Conservation (phyloP, 2,329 filamentous ascomycete genomes). For the Penicillium griseofulvum region DNA sequence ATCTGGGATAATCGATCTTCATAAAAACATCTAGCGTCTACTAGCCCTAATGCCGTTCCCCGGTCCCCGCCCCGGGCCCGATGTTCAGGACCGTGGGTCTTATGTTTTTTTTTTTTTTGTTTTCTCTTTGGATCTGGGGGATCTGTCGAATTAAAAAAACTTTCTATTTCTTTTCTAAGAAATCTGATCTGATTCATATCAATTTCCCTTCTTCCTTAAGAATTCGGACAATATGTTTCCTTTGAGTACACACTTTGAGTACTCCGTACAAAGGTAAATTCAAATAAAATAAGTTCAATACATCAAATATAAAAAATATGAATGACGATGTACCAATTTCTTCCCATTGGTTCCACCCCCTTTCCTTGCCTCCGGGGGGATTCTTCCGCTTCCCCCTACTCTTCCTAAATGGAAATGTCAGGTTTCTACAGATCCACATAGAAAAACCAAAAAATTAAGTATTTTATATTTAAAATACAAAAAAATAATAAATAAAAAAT, state of each 20-base stretch:
- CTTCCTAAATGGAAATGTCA: constrained; percentile 11
- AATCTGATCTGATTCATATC: constrained; percentile 8
- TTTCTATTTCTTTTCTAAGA: constrained; percentile 3
- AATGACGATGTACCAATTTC: constrained; percentile 16
- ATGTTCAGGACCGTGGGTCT: constrained; percentile 32
- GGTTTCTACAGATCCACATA: constrained; percentile 10
- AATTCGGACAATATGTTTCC: too few relatives aligned
- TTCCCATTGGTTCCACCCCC: constrained; percentile 18
- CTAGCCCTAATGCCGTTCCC: constrained; percentile 33
- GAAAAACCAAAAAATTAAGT: too few relatives aligned
- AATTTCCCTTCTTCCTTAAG: too few relatives aligned
- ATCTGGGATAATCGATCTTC: constrained; percentile 36
- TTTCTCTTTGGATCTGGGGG: constrained; percentile 15
- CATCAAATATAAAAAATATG: not conserved
- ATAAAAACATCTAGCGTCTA: too few relatives aligned
- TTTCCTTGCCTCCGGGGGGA: constrained; percentile 18
- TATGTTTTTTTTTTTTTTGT: not conserved
- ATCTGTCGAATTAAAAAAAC: constrained; percentile 19
- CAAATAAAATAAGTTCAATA: too few relatives aligned
- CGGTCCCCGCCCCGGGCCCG: constrained; percentile 35
- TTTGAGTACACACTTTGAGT: too few relatives aligned
- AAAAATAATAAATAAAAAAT: constrained; percentile 9
- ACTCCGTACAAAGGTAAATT: too few relatives aligned
- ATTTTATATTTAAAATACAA: not conserved
- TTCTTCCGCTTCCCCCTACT: constrained; percentile 18